Base-by-base conservation (phyloP, 495 filamentous ascomycete species). In the Tetracladium setigerum region DNA sequence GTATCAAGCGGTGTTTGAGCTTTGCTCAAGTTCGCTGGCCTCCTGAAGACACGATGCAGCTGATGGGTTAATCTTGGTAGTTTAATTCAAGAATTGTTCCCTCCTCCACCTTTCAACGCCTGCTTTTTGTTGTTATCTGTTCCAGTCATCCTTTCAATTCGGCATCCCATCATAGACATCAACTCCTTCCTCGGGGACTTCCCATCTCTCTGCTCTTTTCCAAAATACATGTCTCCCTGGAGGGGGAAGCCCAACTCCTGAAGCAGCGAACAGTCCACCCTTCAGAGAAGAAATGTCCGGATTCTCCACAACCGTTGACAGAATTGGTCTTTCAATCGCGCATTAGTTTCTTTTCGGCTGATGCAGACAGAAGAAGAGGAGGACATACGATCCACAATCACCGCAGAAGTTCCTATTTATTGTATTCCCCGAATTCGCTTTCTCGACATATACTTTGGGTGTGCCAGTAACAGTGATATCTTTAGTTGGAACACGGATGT, bases 1-100 rank as follows among this genome's bases (percentile, higher is more conserved):
- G 92, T 57, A 97, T 98, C 62, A 98, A 98, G 73, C 73, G 92
- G 42, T 97, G 91, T 62, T 65, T 98, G 56, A 95, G 87, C 52
- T 98, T 95, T 73, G 90, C 92, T 22, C 92, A 98, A 70, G 87
- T 89, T 16, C 78, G 92, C 55, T 98, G 92, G 92, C 87, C 88
- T 38, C 94, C 92, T 10, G 84, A 92, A 60, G 91, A 98, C 71
- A 72, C 86, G 45, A 69, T 86, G 62, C 92, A 98, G 72, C 65
- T 98, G 52, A 98, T 98, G 92, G 94, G 92, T 49, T 60, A 36
- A 52, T 15, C 38, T 38, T 27, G 22, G 7, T 27, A 27, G 22
- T 27, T 27, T 27, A 27, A 27, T 27, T 27, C 22, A 27, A 27
- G 22, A 7, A 27, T 27, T 27, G 22, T 27, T 27, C 22, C 22